These are phyloP conservation scores for Hemerocallis citrina DNA, from an alignment of 106 monocot species.

Conservation along the genomic window DNA sequence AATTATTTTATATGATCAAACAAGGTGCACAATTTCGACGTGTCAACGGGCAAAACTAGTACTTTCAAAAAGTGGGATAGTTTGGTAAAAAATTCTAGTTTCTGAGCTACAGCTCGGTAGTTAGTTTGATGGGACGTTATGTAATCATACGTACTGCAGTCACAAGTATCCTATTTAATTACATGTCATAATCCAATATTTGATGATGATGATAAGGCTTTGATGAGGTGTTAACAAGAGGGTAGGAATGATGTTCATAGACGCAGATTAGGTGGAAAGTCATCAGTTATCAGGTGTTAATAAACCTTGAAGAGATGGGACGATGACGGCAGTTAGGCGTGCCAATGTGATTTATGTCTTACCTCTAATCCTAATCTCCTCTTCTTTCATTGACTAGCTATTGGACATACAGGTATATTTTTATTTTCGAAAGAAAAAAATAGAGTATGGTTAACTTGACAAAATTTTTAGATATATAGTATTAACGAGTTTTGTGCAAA, in stretches of 20 bases:
- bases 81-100: too few species aligned
- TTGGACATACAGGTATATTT: not conserved
- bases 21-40: too few species aligned
- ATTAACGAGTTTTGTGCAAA: too few species aligned
- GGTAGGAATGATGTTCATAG: not conserved
- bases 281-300: not conserved
- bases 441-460: not conserved
- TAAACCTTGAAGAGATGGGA: not conserved
- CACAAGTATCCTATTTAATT: too few species aligned
- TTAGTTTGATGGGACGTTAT: too few species aligned
- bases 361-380: not conserved
- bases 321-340: not conserved
- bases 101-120: too few species aligned
- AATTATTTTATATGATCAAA: too few species aligned
- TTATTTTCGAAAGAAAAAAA: not conserved
- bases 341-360: not conserved
- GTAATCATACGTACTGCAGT: too few species aligned
- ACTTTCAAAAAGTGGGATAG: too few species aligned
- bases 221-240: not conserved
- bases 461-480: too few species aligned
- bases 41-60: too few species aligned
- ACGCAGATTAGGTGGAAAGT: not conserved
- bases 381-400: not conserved
- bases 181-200: too few species aligned
- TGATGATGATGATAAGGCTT: not conserved